Evolutionary conservation across 2,329 filamentous ascomycete species (phyloP), one percentile per base, ranked within the genome.

Genomic region (Sclerotinia trifoliorum): DNA sequence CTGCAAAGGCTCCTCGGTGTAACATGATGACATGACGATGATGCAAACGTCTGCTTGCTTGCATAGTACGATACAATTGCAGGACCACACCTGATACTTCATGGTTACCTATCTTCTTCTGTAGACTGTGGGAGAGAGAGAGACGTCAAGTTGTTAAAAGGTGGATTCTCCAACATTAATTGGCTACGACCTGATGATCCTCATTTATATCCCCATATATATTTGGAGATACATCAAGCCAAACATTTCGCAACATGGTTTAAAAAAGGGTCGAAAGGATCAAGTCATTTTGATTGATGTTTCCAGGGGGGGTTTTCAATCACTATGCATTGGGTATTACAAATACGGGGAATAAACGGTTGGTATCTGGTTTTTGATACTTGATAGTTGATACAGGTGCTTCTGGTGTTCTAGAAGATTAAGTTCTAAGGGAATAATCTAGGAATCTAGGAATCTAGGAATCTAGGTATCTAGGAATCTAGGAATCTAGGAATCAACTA

Each of bases 191-290:
- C 39, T 21, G 54, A 66, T 66, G 42, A 58, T 66, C 42, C 17
- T 66, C 44, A 52, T 66, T 66, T 60, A 49, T 51, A 42, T 66
- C 64, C 32, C 49, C 61, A 35, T 52, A 26, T 21, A 48, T 35
- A 35, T 35, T 35, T 35, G 35, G 8, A 35, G 32, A n/a, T 44
- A 58, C 49, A 62, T 49, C 58, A 39, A 48, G 58, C 29, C 35
- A 62, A 39, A n/a, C 11, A 42, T n/a, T 26, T 51, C 19, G 46
- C 60, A 21, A 39, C 5, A 19, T 44, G 15, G 54, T 15, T 29
- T 35, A 17, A n/a, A 49, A 24, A 48, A 48, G 57, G n/a, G 19
- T 48, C 26, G 11, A 35, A 49, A 57, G 35, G n/a, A 49, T 49
- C 11, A 61, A 35, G 10, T 61, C 42, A 35, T 49, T 56, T 46